A percentile compares a stretch with the other conserved stretches of the same genome.
phyloP scores from a whole-genome alignment of 768 basidiomycete genomes.

The Lactarius evosmus region DNA sequence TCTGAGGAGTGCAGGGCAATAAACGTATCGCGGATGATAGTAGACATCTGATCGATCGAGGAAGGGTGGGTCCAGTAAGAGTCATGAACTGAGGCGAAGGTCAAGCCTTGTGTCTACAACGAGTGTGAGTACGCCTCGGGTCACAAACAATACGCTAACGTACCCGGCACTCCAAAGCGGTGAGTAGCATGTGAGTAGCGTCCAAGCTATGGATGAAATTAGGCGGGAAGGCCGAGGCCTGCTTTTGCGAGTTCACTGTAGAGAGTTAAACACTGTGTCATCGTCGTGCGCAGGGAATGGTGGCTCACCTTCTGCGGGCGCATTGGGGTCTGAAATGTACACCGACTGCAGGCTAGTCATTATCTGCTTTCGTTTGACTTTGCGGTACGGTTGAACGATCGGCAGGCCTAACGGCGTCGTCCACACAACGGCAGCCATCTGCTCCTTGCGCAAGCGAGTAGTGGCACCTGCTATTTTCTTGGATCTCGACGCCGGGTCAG shows the following conservation, averaged over 20 bases:
- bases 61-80: slow-evolving; percentile 98
- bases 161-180: slow-evolving; percentile 85
- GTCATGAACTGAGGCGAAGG: slow-evolving; percentile 96
- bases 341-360: slow-evolving; percentile 83
- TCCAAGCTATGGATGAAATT: slow-evolving; percentile 98
- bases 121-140: slow-evolving; percentile 13
- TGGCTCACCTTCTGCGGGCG: slow-evolving; percentile 57
- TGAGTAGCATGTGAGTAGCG: slow-evolving; percentile 98
- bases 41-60: slow-evolving; percentile 84
- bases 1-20: slow-evolving; percentile 88
- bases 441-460: slow-evolving; percentile 67
- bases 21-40: slow-evolving; percentile 88
- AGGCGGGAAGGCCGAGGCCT: slow-evolving; percentile 96
- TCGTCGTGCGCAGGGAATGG: slow-evolving; percentile 1
- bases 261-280: slow-evolving; percentile 6
- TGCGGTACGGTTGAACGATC: slow-evolving; percentile 94
- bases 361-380: slow-evolving; percentile 76
- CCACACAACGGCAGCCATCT: slow-evolving; percentile 96
- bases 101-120: slow-evolving; percentile 61
- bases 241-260: slow-evolving; percentile 75
- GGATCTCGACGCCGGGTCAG: slow-evolving; percentile 25
- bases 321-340: slow-evolving; percentile 83
- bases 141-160: slow-evolving; percentile 30
- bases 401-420: slow-evolving; percentile 94
- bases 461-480: slow-evolving; percentile 28